phyloP scores from a whole-genome alignment of 2,329 filamentous ascomycete genomes.

The Diplodia seriata region DNA sequence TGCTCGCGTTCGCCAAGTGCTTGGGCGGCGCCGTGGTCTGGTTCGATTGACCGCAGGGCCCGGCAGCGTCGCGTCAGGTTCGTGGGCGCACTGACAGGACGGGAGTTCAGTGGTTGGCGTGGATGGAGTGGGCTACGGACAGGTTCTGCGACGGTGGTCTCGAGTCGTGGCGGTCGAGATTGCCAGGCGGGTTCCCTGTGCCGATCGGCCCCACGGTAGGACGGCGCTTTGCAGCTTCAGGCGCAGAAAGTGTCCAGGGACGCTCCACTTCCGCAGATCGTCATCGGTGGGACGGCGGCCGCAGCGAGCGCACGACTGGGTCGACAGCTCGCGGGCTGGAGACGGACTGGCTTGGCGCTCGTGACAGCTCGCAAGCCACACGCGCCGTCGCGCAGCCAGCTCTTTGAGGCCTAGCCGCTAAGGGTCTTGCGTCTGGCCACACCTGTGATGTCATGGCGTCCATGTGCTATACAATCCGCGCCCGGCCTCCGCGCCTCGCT shows the following conservation, averaged over 20 bases:
- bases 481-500: neutral
- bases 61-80: neutral
- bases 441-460: conserved; percentile 42
- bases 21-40: neutral
- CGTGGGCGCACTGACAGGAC: neutral
- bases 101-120: neutral
- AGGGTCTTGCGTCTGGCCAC: conserved; percentile 36
- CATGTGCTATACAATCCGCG: conserved; percentile 6
- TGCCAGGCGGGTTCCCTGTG: conserved; percentile 15
- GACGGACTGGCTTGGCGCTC: conserved; percentile 21
- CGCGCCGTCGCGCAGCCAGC: conserved; percentile 15
- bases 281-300: neutral
- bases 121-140: neutral
- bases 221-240: neutral
- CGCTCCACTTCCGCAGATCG: conserved; percentile 16
- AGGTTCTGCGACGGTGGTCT: conserved; percentile 4
- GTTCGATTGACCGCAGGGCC: neutral
- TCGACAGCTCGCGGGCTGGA: too few relatives aligned
- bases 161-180: conserved; percentile 11
- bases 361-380: conserved; percentile 4
- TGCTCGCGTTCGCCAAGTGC: neutral
- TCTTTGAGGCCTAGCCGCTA: conserved; percentile 10
- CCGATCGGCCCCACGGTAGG: conserved; percentile 7
- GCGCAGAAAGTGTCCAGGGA: neutral
- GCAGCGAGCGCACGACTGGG: neutral